Evolutionary conservation across 768 basidiomycete species (phyloP).

Genomic region (Rossbeevera mucosa): DNA sequence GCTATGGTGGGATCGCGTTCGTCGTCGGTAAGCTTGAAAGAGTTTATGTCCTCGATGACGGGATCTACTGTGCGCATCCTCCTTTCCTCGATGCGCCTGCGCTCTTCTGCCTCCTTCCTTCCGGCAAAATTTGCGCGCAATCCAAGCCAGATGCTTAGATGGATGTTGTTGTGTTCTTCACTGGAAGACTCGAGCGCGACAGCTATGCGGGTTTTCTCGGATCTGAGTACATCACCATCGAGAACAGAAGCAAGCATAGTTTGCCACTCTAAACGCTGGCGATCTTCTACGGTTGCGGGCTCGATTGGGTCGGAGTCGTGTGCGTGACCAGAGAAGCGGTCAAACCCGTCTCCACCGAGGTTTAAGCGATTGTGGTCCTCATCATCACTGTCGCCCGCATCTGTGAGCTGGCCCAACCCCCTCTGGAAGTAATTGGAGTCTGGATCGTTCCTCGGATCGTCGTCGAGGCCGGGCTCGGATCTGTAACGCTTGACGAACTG

Average conservation of each 20-base stretch:
- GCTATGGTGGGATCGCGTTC: conserved; percentile 38
- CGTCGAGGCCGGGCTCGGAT: conserved; percentile 54
- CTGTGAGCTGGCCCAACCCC: conserved; percentile 63
- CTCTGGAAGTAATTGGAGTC: conserved; percentile 78
- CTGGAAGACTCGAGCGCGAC: conserved; percentile 65
- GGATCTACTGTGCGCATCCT: conserved; percentile 75
- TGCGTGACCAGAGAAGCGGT: conserved; percentile 48
- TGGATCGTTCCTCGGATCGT: conserved; percentile 74
- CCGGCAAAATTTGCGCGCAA: conserved; percentile 84
- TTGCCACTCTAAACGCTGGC: conserved; percentile 91
- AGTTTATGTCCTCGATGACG: conserved; percentile 77
- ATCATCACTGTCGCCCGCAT: conserved; percentile 72
- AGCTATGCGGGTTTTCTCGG: conserved; percentile 91
- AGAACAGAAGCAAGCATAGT: conserved; percentile 92
- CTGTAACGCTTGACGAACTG: conserved; percentile 78
- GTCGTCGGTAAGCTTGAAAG: conserved; percentile 58
- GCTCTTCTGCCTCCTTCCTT: conserved; percentile 77
- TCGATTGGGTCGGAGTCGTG: conserved; percentile 61
- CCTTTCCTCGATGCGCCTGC: conserved; percentile 74
- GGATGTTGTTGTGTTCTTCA: conserved; percentile 64
- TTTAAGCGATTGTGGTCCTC: conserved; percentile 52
- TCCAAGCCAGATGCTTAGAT: conserved; percentile 81
- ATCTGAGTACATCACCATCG: conserved; percentile 88
- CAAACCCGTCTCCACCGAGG: conserved; percentile 41
- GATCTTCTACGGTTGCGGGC: conserved; percentile 67